phyloP scores from a whole-genome alignment of 2,329 filamentous ascomycete species.

The Dothistroma pini region DNA sequence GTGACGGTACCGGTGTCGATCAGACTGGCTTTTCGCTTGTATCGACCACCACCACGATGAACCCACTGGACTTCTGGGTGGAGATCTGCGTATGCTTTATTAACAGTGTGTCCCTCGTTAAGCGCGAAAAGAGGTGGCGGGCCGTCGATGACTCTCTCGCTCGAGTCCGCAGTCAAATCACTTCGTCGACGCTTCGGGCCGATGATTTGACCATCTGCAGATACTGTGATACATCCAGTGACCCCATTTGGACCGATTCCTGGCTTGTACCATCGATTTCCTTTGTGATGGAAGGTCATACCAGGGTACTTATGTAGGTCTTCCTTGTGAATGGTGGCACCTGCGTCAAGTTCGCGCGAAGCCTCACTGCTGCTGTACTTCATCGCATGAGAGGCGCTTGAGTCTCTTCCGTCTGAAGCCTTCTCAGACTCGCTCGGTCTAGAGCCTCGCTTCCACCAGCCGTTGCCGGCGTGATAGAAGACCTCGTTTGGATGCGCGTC shows the following conservation, averaged over 20 bases:
- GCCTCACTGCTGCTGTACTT: conserved; percentile 18
- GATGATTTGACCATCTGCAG: conserved; percentile 11
- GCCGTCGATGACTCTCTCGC: neutral
- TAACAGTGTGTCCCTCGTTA: conserved; percentile 1
- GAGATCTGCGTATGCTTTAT: conserved; percentile 15
- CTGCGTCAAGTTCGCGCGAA: conserved; percentile 10
- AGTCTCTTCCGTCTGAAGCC: conserved; percentile 13
- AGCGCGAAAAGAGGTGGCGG: neutral
- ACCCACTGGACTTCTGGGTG: conserved; percentile 22
- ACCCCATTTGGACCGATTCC: conserved; percentile 25
- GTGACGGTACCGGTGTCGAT: conserved; percentile 11
- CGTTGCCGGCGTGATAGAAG: conserved; percentile 31
- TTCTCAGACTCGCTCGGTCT: conserved; percentile 11
- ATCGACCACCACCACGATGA: conserved; percentile 25
- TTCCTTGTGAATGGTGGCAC: conserved; percentile 19
- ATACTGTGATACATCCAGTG: conserved; percentile 21
- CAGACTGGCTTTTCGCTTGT: conserved; percentile 17
- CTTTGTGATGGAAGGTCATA: conserved; percentile 30
- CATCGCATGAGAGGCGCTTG: conserved; percentile 13
- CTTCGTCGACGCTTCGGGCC: neutral
- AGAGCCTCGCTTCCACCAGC: conserved; percentile 26
- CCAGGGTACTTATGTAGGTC: conserved; percentile 24
- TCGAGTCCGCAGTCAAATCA: neutral
- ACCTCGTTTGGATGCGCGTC: conserved; percentile 27
- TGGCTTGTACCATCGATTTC: conserved; percentile 32